Evolutionary conservation across 106 monocot genomes (phyloP), one percentile per base, ranked within the genome.

Genomic region (Allium cepa): DNA sequence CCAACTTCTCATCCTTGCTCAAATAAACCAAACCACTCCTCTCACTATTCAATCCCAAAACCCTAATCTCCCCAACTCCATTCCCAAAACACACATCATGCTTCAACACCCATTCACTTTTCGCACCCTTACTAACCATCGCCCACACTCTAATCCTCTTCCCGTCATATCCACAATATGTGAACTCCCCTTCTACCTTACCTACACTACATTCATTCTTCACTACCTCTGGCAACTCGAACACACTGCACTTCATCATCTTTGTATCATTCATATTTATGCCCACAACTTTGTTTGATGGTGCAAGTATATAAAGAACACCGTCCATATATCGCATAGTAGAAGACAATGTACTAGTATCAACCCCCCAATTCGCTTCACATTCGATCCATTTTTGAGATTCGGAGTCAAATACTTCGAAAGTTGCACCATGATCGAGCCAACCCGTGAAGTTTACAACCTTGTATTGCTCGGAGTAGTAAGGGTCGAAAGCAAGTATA

Each of bases 391-490:
- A 88, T 8, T 2, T 6, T 13, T 69, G 69, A 22, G 64, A 75
- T 50, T 62, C 71, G 9, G 84, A 84, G 2, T 71, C 68, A 68
- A 71, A 88, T 3, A 85, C 57, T 74, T 81, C 81, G 1, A 88
- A 4, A 56, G 68, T 64, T 8, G 74, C 76, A 18, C 82, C 76
- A 1, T 36, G 70, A 7, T 66, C 71, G 3, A 26, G 73, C 81
- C 84, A 88, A 1, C 62, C 76, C 17, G 74, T 60, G 74, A 88
- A 79, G 67, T 76, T 79, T 10, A 88, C 64, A 9, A 84, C 81
- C 73, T 57, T 88, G 65, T 72, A 87, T 16, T 79, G 26, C 3
- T 66, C 63, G 1, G 79, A 76, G 17, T 46, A 13, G 66, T 8
- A 68, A 0, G 84, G 79, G 50, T 88, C 84, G 56, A 84, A 88